Evolutionary conservation across 2,329 filamentous ascomycete species (phyloP), one percentile per base, ranked within the genome.

Genomic region (Venturia oleaginea): DNA sequence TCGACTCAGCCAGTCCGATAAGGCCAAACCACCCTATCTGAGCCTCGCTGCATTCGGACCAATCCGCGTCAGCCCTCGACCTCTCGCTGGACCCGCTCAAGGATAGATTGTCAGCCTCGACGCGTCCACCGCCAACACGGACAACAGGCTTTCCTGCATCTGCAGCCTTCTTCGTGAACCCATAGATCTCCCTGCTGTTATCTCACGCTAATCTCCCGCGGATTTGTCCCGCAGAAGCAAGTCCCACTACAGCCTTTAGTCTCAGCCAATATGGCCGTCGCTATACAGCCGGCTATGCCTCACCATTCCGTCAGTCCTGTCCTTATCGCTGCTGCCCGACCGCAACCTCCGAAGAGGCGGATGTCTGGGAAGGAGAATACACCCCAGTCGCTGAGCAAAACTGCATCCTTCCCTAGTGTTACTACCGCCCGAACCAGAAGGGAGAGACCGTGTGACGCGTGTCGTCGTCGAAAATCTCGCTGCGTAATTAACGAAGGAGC

Each of bases 401-500:
- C 74, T 61, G 64, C 66, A 19, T 69, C 71, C n/a, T 70, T 66
- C 66, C 70, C 70, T 65, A 71, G 70, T 57, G 70, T 74, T 55
- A 72, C 74, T 67, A 76, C 76, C 70, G 72, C 74, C 65, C 72
- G 75, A 64, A 73, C 75, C 62, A 69, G 76, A 40, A 71, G 75
- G 67, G 76, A 78, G 70, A 70, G 76, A 57, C 76, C 76, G 64
- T 78, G 76, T 76, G 88, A 91, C 77, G 85, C 88, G 66, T 94
- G 91, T 75, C 82, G 87, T 67, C 82, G 84, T 75, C 84, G 88
- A 68, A 89, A 90, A 74, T 85, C 85, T 71, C 87, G 87, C 76
- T 94, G 91, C 77, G 86, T 91, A 67, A 84, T 90, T 73, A 87
- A 91, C 72, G 89, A 93, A 73, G 88, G 88, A 68, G 85, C 89